A percentile compares a stretch with the other conserved stretches of the same genome.
These are phyloP conservation scores for Plasmodium cynomolgi DNA, from an alignment of 169 alveolate genomes.

Conservation along the genomic window DNA sequence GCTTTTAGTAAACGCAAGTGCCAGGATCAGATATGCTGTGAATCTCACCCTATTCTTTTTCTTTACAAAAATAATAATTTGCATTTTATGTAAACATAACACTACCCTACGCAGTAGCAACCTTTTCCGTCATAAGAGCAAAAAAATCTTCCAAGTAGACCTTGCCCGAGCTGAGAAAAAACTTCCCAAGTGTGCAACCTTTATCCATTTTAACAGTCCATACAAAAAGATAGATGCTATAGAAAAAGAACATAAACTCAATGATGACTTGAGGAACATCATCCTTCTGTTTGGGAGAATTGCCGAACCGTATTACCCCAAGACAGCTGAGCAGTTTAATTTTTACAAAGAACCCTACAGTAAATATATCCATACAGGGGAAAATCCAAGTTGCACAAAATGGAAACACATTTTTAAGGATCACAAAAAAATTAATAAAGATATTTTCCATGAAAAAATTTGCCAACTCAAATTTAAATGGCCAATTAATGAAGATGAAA, in stretches of 20 bases:
- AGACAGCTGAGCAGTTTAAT: conserved; percentile 63
- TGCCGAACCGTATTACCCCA: conserved; percentile 64
- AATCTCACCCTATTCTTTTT: conserved; percentile 36
- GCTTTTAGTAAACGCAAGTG: conserved; percentile 22
- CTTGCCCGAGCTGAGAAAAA: neutral
- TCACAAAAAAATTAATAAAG: conserved; percentile 33
- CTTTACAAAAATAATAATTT: conserved; percentile 12
- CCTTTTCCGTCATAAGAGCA: neutral
- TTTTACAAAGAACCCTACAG: conserved; percentile 66
- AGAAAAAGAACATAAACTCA: conserved; percentile 30
- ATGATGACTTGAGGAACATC: conserved; percentile 56
- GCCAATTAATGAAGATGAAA: conserved; percentile 72
- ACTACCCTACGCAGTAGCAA: neutral
- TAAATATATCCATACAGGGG: conserved; percentile 56
- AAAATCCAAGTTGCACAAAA: conserved; percentile 15
- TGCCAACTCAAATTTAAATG: conserved; percentile 72
- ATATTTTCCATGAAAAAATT: conserved; percentile 45
- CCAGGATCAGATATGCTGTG: conserved; percentile 2
- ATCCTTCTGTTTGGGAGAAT: conserved; percentile 62
- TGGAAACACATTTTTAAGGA: conserved; percentile 59
- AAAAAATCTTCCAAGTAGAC: neutral
- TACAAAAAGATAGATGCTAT: conserved; percentile 28
- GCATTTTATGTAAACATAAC: conserved; percentile 32
- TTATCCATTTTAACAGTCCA: conserved; percentile 26
- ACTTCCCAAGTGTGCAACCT: neutral